A percentile compares a stretch with the other conserved stretches of the same genome.
These are phyloP conservation scores for Ceriops zippeliana DNA, from an alignment of 345 rosid genomes.

Conservation along the genomic window DNA sequence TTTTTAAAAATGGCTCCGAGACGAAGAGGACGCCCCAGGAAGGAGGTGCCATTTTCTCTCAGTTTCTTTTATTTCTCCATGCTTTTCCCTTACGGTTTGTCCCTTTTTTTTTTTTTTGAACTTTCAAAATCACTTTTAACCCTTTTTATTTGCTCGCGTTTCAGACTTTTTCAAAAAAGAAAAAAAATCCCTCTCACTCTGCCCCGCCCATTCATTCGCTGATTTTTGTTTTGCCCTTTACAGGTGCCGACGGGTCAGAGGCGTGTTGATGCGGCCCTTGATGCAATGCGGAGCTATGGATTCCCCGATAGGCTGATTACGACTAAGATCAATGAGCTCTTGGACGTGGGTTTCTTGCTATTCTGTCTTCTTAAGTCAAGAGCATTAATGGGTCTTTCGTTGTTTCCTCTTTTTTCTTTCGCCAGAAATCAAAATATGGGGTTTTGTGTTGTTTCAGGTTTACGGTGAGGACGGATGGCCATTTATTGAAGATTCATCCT, in stretches of 20 bases:
- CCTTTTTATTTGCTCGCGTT: too few species aligned
- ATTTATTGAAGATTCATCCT: constrained; percentile 43
- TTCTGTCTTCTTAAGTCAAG: not conserved
- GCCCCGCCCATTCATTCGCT: not conserved
- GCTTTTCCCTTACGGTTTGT: too few species aligned
- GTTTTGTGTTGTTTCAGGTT: constrained; percentile 21
- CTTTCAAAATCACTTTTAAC: not conserved
- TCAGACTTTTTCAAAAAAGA: too few species aligned
- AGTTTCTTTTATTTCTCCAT: not conserved
- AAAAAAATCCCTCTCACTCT: too few species aligned
- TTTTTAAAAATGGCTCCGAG: not conserved
- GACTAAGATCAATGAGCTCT: constrained; percentile 31
- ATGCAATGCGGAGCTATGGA: constrained; percentile 37
- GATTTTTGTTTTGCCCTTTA: not conserved
- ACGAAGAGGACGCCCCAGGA: constrained; percentile 25
- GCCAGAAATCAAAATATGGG: not conserved
- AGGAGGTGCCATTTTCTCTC: constrained; percentile 7
- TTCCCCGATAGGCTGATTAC: constrained; percentile 19
- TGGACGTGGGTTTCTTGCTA: constrained; percentile 23
- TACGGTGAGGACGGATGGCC: constrained; percentile 43
- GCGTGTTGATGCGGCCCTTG: constrained; percentile 47
- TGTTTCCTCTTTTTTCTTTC: not conserved
- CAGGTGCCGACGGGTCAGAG: constrained; percentile 20
- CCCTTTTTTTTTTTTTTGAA: not conserved
- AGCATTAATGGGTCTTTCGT: not conserved